Base-by-base conservation (phyloP, 768 basidiomycete species). In the Serendipita sp. region DNA sequence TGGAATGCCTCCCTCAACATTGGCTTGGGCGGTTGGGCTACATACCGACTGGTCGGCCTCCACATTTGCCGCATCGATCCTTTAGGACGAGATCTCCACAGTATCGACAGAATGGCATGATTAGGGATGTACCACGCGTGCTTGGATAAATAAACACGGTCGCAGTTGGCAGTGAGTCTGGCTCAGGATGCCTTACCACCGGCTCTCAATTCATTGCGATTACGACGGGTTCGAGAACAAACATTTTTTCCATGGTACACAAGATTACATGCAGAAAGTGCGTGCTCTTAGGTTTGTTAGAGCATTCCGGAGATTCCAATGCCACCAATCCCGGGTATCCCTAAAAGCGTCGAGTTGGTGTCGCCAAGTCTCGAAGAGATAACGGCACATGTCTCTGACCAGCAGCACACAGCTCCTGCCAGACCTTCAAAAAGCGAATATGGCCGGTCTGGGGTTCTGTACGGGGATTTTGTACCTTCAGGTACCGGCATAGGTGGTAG, bases 21-120 rank as follows among this genome's bases (percentile, higher is more conserved):
- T 29, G 6, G 55, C 13, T 34, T 27, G 10, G 27, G 31, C 15
- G 23, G 44, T 45, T 45, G 48, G 48, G 23, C 4, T n/a, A 48
- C 65, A 58, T 71, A 91, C 89, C 88, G 63, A 88, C 89, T 63
- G 86, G 75, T 16, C 78, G 75, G 63, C 90, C 90, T 67, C 90
- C 89, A 72, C 89, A 92, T 73, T 81, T 85, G 73, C 88, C 91
- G 62, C 85, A 85, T 46, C 76, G 18, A 73, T 58, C 82, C 82
- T 45, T 36, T 40, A 77, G 71, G 36, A 91, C 88, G 65, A 92
- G 89, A 67, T 91, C 86, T 64, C 89, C 90, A 70, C 89, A 92
- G 71, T 87, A 79, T 65, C 87, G 80, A 75, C 90, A 92, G 70
- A 91, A 91, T 27, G 86, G 86, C 89, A 91, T 91, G 27, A 5